phyloP scores from a whole-genome alignment of 306 rosid species.

The Adenanthera pavonina region DNA sequence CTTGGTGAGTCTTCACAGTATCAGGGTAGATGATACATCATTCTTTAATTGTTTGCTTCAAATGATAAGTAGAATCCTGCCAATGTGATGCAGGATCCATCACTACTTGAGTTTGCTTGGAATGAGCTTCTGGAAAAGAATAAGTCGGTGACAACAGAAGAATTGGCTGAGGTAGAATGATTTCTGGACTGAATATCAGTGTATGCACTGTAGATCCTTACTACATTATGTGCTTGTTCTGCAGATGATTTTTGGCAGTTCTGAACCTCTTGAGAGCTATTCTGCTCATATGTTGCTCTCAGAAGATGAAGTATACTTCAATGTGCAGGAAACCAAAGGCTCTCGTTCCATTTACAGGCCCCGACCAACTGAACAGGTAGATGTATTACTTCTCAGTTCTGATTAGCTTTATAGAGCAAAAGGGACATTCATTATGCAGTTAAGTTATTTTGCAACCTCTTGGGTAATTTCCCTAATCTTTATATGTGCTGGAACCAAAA shows the following conservation, averaged over 20 bases:
- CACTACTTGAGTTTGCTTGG: conserved; percentile 96
- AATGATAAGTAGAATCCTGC: conserved; percentile 32
- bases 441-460: not conserved
- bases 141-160: conserved; percentile 77
- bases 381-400: conserved; percentile 33
- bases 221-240: conserved; percentile 48
- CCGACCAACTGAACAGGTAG: conserved; percentile 82
- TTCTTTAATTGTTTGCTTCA: conserved; percentile 21
- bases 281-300: conserved; percentile 88
- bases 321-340: conserved; percentile 79
- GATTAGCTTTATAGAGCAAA: conserved; percentile 11
- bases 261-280: conserved; percentile 89
- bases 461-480: conserved; percentile 25
- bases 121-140: conserved; percentile 88
- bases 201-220: conserved; percentile 37
- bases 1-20: conserved; percentile 65
- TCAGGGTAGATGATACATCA: conserved; percentile 21
- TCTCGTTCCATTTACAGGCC: conserved; percentile 77
- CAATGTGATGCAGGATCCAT: conserved; percentile 70
- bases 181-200: conserved; percentile 38
- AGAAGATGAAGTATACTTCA: conserved; percentile 88
- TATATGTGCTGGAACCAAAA: conserved; percentile 26
- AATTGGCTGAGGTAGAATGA: conserved; percentile 78
- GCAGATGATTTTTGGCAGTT: conserved; percentile 91
- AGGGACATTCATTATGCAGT: not conserved